These are phyloP conservation scores for Pelargonium fulgidum DNA, from an alignment of 441 rosid species.

Conservation along the genomic window DNA sequence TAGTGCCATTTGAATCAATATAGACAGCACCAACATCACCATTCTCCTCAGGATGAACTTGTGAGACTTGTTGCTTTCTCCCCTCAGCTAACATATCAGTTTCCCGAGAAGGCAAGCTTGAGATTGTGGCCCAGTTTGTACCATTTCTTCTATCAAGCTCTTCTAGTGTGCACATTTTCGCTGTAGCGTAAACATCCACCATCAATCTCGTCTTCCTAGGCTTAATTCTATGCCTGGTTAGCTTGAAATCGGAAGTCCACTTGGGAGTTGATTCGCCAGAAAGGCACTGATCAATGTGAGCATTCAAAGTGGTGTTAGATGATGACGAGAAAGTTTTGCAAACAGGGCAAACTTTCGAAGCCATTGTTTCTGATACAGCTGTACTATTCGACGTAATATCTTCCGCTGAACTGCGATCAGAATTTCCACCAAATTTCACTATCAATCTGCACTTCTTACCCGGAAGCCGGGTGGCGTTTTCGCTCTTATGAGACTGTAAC, in stretches of 20 bases:
- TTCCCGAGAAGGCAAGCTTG: constrained; percentile 43
- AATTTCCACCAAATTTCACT: constrained; percentile 58
- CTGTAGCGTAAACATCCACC: constrained; percentile 65
- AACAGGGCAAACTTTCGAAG: constrained; percentile 93
- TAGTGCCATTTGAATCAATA: constrained; percentile 76
- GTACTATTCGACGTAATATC: constrained; percentile 58
- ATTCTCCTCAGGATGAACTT: constrained; percentile 37
- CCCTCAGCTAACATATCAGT: constrained; percentile 35
- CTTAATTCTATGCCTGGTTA: constrained; percentile 61
- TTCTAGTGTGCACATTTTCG: constrained; percentile 65
- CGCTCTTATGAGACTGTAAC: constrained; percentile 27
- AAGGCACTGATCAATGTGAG: constrained; percentile 98
- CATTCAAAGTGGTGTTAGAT: constrained; percentile 94
- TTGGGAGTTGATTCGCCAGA: constrained; percentile 58
- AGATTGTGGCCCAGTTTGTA: constrained; percentile 55
- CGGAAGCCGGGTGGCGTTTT: constrained; percentile 28
- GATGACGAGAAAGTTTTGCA: constrained; percentile 92
- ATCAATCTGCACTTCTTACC: constrained; percentile 68
- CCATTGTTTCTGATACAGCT: constrained; percentile 66
- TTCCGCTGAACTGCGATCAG: constrained; percentile 51
- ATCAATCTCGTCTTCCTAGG: constrained; percentile 65
- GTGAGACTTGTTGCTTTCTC: constrained; percentile 35
- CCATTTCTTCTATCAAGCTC: constrained; percentile 91
- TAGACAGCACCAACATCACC: constrained; percentile 76
- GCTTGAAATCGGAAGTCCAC: constrained; percentile 53